Base-by-base conservation (phyloP, 202 grass and related monocot species). In the Bolboschoenoplectus hybrid region DNA sequence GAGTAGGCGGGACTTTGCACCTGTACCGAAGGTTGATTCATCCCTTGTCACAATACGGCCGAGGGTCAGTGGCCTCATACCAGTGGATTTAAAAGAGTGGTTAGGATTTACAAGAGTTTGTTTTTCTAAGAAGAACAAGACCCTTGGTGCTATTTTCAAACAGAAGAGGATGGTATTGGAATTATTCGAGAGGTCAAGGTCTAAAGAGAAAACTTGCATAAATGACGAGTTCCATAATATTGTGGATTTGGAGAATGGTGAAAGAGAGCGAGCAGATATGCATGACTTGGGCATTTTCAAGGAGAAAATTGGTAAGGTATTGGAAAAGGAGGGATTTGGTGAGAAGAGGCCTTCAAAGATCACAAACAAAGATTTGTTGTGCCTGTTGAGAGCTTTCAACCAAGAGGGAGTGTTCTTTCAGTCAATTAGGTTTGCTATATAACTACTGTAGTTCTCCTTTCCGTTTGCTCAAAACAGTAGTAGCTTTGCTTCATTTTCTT, bases 101-200 rank as follows among this genome's bases (percentile, higher is more conserved):
- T 84, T 95, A 17, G 95, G 89, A 47, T 97, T 97, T 88, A 93
- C 92, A 7, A 81, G 89, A 38, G 86, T 79, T 6, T 95, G 92
- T 71, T 97, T 97, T 51, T 88, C 67, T 36, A 93, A 95, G 88
- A 97, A 95, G 89, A 95, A 97, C 67, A 95, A 93, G 87, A 97
- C 91, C 26, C 89, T 95, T n/a, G 95, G 92, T 40, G 95, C 95
- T 55, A 97, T 93, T 79, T 97, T 93, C 69, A 97, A 97, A 83
- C 88, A 95, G 87, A 97, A 95, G 91, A 95, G 88, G 91, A 93
- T 89, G 85, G 67, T 95, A 63, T 50, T 77, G 13, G 89, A 93
- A 82, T 76, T 97, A 32, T 80, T 89, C 40, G n/a, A 64, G 6
- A 85, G 81, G 58, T 90, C 92, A 14, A 82, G 2, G 6, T 64